phyloP scores from a whole-genome alignment of 352 stramenopile species.

The Phytophthora pini region DNA sequence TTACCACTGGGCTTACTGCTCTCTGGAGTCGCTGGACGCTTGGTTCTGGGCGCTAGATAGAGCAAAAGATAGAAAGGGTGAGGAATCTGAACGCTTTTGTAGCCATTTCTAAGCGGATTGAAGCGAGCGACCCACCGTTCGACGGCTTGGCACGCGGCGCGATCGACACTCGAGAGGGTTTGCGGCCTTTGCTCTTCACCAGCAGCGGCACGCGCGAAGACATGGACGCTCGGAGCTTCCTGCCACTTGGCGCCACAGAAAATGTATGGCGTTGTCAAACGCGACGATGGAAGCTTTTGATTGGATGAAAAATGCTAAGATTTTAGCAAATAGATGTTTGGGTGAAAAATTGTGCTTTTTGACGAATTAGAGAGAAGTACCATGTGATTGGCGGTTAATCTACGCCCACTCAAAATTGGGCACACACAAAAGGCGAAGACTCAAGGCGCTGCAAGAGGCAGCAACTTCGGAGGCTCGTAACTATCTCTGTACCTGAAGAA shows the following conservation, averaged over 20 bases:
- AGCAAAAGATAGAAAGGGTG: background rate
- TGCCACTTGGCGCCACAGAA: constrained; percentile 21
- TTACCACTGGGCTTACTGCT: background rate
- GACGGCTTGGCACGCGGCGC: constrained; percentile 66
- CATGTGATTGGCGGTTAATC: constrained; percentile 52
- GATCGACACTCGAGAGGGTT: constrained; percentile 74
- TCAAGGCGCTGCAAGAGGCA: background rate
- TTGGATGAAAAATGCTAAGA: constrained; percentile 21
- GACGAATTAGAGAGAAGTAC: no score
- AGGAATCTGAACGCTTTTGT: constrained; percentile 6
- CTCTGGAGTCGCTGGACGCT: constrained; percentile 24
- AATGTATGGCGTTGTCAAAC: constrained; percentile 40
- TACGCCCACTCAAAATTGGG: constrained; percentile 24
- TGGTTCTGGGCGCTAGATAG: constrained; percentile 35
- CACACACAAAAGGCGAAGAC: constrained; percentile 26
- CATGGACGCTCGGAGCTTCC: constrained; percentile 32
- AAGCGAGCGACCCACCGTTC: constrained; percentile 48
- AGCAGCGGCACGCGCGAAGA: constrained; percentile 80
- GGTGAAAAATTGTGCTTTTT: background rate
- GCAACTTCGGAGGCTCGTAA: background rate
- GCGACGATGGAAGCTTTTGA: background rate
- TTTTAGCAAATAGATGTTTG: constrained; percentile 27
- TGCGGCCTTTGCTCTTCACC: constrained; percentile 74
- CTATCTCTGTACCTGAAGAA: constrained; percentile 12
- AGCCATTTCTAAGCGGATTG: constrained; percentile 6